A percentile compares a stretch with the other conserved stretches of the same genome.
Conservation (phyloP, 2,329 filamentous ascomycete species). For the Aureobasidium melanogenum region DNA sequence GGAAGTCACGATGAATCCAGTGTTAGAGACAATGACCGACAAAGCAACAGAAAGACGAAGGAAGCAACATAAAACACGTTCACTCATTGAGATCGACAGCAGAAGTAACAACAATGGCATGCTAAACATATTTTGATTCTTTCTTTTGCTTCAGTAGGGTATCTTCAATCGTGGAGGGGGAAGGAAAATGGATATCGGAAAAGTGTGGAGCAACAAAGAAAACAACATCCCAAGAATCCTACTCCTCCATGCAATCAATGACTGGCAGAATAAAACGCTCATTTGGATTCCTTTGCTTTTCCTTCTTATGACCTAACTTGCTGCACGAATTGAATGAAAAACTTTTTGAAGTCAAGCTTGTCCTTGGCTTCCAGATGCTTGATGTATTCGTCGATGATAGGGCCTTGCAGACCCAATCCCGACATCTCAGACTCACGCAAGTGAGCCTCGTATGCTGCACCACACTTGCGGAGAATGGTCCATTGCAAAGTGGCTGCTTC, state of each 20-base stretch:
- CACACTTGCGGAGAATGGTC: slow-evolving; percentile 83
- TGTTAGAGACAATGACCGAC: too few species aligned
- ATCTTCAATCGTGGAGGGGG: not conserved
- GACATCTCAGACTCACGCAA: slow-evolving; percentile 57
- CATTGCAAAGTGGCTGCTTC: slow-evolving; percentile 85
- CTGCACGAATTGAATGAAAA: slow-evolving; percentile 36
- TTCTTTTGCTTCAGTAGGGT: not conserved
- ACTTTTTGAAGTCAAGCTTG: slow-evolving; percentile 36
- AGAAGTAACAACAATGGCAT: not conserved
- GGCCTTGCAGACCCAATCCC: slow-evolving; percentile 55
- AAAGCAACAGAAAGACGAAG: too few species aligned
- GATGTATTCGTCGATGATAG: slow-evolving; percentile 57
- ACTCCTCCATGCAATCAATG: not conserved
- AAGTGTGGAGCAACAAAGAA: not conserved
- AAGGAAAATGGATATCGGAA: not conserved
- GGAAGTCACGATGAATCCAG: too few species aligned
- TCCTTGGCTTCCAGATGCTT: slow-evolving; percentile 39
- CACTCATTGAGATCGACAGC: not conserved
- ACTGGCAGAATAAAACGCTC: not conserved
- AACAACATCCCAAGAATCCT: not conserved
- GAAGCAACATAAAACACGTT: too few species aligned
- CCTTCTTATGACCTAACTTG: slow-evolving; percentile 18
- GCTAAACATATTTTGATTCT: not conserved
- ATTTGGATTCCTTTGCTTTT: not conserved
- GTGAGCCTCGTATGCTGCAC: slow-evolving; percentile 66